Base-by-base conservation (phyloP, 495 filamentous ascomycete species). In the Durotheca rogersii region DNA sequence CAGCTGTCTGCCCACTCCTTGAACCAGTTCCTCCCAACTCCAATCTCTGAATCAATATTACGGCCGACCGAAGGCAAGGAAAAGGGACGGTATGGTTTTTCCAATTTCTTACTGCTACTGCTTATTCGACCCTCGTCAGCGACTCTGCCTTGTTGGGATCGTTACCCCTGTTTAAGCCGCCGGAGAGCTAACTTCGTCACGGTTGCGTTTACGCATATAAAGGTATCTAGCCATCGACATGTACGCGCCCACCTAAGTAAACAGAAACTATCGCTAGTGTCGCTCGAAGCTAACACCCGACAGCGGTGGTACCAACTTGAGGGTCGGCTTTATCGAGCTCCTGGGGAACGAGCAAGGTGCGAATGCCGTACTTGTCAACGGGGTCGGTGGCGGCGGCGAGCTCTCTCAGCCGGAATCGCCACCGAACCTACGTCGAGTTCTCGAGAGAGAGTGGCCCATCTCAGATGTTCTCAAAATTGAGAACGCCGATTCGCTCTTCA, bases 181-280 rank as follows among this genome's bases (percentile, higher is more conserved):
- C 1, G 19, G 37, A 9, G 46, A 41, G 50, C 56, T 67, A 51
- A 65, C 38, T 51, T 39, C 15, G 17, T 35, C 15, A 27, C 33
- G 51, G n/a, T n/a, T n/a, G n/a, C n/a, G n/a, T n/a, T n/a, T n/a
- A n/a, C n/a, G n/a, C n/a, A n/a, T n/a, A n/a, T n/a, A n/a, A n/a
- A 85, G 82, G 21, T 89, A 83, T 58, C 71, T 91, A 4, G 85
- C 85, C 7, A 88, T 90, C 49, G 87, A 91, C 67, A 86, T 91
- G 76, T 79, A 67, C 66, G 73, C 7, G 11, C 6, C 14, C 9
- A n/a, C n/a, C n/a, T n/a, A n/a, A n/a, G 0, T 20, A 4, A 47
- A 34, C 43, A 7, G 21, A 32, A 46, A 7, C 0, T 12, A 32
- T 29, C 29, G 9, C 10, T 29, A 12, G 7, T 33, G 16, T 52